phyloP scores from a whole-genome alignment of 2,329 filamentous ascomycete species.

The Aspergillus latus region DNA sequence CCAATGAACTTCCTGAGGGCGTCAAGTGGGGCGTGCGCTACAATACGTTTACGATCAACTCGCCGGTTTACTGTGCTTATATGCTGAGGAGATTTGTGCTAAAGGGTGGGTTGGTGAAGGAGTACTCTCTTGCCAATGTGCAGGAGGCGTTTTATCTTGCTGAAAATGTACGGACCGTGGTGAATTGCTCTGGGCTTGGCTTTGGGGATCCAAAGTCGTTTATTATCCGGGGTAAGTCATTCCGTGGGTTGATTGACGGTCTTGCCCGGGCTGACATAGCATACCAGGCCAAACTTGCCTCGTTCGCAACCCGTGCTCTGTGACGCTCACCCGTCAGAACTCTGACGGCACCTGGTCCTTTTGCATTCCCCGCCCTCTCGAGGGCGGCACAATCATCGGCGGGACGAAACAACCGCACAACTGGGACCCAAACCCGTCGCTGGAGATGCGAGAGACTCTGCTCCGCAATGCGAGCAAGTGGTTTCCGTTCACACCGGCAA shows the following conservation, averaged over 20 bases:
- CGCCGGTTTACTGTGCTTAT: constrained; percentile 45
- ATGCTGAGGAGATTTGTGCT: constrained; percentile 43
- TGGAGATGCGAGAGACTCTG: constrained; percentile 49
- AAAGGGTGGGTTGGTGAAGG: constrained; percentile 35
- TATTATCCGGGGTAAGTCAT: constrained; percentile 42
- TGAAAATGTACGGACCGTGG: constrained; percentile 36
- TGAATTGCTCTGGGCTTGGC: constrained; percentile 49
- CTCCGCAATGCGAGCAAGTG: constrained; percentile 45
- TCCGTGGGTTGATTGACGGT: too few species aligned
- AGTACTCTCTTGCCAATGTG: constrained; percentile 29
- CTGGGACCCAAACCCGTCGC: constrained; percentile 53
- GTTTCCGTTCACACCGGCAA: constrained; percentile 42
- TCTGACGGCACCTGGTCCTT: constrained; percentile 64
- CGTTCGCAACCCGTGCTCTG: constrained; percentile 44
- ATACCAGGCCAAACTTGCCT: constrained; percentile 48
- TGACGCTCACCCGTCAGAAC: constrained; percentile 60
- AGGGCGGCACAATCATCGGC: constrained; percentile 65
- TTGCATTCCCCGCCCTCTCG: constrained; percentile 60
- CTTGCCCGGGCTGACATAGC: not conserved
- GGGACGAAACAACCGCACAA: constrained; percentile 64
- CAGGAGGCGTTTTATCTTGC: constrained; percentile 42
- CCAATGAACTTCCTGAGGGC: constrained; percentile 31
- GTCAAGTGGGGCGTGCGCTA: constrained; percentile 46
- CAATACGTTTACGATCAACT: constrained; percentile 44
- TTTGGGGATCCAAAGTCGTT: constrained; percentile 45